Conservation (phyloP, 2,329 filamentous ascomycete species). For the Neoarthrinium moseri region DNA sequence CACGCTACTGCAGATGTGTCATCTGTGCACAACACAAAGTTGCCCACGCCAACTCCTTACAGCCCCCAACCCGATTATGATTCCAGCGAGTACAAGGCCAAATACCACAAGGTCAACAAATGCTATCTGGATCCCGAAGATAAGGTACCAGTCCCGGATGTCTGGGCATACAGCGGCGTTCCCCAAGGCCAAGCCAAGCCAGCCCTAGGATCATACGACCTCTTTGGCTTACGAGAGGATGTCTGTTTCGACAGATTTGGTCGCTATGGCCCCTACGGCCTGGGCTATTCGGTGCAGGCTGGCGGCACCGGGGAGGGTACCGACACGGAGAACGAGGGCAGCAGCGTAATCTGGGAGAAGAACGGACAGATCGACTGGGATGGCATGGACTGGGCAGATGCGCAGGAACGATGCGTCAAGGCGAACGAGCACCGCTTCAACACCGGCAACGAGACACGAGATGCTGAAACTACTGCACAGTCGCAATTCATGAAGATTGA, state of each 20-base stretch:
- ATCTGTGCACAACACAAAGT: constrained; percentile 28
- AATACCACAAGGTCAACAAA: constrained; percentile 51
- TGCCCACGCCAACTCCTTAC: constrained; percentile 54
- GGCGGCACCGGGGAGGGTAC: constrained; percentile 73
- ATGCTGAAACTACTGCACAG: constrained; percentile 24
- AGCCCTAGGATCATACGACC: constrained; percentile 71
- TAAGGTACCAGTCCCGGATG: constrained; percentile 56
- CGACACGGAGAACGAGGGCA: constrained; percentile 70
- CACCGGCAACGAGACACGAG: constrained; percentile 33
- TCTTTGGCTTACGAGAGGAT: constrained; percentile 73
- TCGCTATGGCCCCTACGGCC: constrained; percentile 78
- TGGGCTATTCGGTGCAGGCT: constrained; percentile 73
- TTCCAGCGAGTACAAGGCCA: constrained; percentile 52
- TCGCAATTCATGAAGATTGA: constrained; percentile 38
- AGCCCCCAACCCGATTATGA: constrained; percentile 68
- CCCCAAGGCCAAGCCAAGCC: constrained; percentile 76
- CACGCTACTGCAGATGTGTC: constrained; percentile 16
- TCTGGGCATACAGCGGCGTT: constrained; percentile 69
- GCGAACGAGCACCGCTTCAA: constrained; percentile 65
- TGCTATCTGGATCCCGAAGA: constrained; percentile 65
- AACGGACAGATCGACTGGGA: constrained; percentile 57
- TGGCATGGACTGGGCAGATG: constrained; percentile 52
- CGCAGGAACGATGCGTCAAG: constrained; percentile 52
- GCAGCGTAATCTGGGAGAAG: constrained; percentile 55
- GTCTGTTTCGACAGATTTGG: constrained; percentile 88